These are phyloP conservation scores for Quambalaria eucalypti DNA, from an alignment of 1,284 basidiomycete species.

Conservation along the genomic window DNA sequence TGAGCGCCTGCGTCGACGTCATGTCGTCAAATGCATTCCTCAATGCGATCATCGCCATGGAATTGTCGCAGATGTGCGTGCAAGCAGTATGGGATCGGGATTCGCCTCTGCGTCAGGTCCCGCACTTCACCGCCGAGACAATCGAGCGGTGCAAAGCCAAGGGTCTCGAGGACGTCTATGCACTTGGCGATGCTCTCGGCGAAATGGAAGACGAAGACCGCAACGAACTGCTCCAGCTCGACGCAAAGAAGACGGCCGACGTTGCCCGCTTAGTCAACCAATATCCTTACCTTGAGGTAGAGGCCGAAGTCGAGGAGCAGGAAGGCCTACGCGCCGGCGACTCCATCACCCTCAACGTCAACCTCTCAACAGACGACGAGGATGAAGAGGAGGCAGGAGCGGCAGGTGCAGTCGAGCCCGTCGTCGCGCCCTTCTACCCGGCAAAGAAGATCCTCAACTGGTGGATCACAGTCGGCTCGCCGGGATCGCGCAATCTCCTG, in stretches of 20 bases:
- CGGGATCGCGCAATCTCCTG: conserved; percentile 62
- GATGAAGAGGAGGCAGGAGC: conserved; percentile 63
- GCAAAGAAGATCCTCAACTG: conserved; percentile 81
- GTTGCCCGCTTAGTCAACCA: conserved; percentile 58
- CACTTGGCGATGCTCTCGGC: conserved; percentile 31
- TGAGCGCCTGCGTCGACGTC: conserved; percentile 75
- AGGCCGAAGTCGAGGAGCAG: conserved; percentile 59
- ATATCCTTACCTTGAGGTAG: conserved; percentile 62
- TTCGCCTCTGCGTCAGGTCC: conserved; percentile 70
- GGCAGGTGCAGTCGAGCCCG: conserved; percentile 57
- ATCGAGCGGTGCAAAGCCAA: conserved; percentile 67
- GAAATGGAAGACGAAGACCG: conserved; percentile 32
- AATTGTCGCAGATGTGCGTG: conserved; percentile 97
- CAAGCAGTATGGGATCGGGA: conserved; percentile 94
- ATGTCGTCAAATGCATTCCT: conserved; percentile 94
- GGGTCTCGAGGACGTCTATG: conserved; percentile 41
- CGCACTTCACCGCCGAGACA: conserved; percentile 70
- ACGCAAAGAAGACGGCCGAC: conserved; percentile 56
- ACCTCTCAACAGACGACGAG: conserved; percentile 72
- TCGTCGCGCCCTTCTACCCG: conserved; percentile 86
- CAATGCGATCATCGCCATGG: conserved; percentile 92
- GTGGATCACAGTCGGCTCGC: conserved; percentile 91
- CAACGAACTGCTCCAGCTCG: conserved; percentile 74
- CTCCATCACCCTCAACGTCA: conserved; percentile 71
- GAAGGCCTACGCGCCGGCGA: conserved; percentile 55